Evolutionary conservation across 164 flowering plant species (phyloP).

Genomic region (Liriodendron chinense): DNA sequence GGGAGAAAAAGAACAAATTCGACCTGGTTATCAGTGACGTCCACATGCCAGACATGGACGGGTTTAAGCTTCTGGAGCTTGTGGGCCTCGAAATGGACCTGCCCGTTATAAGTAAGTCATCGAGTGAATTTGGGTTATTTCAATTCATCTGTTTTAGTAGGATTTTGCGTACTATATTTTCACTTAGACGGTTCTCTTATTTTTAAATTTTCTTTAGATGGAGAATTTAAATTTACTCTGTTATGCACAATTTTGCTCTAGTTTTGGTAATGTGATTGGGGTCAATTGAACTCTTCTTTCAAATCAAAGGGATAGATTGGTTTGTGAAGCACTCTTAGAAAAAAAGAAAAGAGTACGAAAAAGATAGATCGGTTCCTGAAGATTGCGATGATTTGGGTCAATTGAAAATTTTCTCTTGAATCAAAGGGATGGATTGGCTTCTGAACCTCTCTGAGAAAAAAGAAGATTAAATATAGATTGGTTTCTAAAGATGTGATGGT

Average conservation of each 20-base stretch:
- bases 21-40: slow-evolving; percentile 89
- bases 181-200: no score
- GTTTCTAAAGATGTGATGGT: neutral
- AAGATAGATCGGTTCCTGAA: neutral
- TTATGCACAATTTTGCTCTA: neutral
- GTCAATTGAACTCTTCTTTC: neutral
- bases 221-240: neutral
- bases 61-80: slow-evolving; percentile 83
- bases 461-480: neutral
- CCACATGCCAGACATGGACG: slow-evolving; percentile 96
- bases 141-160: neutral
- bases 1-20: slow-evolving; percentile 61
- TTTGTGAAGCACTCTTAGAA: neutral
- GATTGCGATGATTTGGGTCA: neutral
- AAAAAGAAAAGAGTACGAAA: no score
- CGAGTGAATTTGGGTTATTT: neutral
- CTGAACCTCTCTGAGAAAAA: neutral
- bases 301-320: neutral
- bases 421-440: neutral
- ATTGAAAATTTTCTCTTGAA: neutral
- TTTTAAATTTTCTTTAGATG: neutral
- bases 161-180: neutral
- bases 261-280: neutral
- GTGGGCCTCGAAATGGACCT: slow-evolving; percentile 96
- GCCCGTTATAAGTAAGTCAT: slow-evolving; percentile 83